phyloP scores from a whole-genome alignment of 805 yeast species.

The Cyberlindnera americana region DNA sequence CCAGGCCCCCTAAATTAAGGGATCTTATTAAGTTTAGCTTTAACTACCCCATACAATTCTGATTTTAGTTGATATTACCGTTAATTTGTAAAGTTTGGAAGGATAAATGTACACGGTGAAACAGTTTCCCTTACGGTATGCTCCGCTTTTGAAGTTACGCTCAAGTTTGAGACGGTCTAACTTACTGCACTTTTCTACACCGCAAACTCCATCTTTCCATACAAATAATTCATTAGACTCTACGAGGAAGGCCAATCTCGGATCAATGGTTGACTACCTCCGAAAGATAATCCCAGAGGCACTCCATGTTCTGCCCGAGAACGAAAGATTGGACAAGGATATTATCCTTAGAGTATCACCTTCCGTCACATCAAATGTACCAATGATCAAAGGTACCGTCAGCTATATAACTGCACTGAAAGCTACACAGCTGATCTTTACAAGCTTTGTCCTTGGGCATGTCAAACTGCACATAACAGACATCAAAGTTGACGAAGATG shows the following conservation, averaged over 20 bases:
- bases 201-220: slow-evolving; percentile 10
- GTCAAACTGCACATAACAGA: slow-evolving; percentile 47
- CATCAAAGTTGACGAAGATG: slow-evolving; percentile 19
- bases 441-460: slow-evolving; percentile 50
- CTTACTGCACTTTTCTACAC: slow-evolving; percentile 1
- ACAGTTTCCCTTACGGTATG: background rate
- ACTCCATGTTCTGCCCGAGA: slow-evolving; percentile 42
- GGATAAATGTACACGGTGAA: background rate
- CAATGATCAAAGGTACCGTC: slow-evolving; percentile 51
- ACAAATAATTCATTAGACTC: slow-evolving; percentile 8
- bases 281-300: slow-evolving; percentile 47
- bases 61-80: too few species aligned
- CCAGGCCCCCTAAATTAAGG: too few species aligned
- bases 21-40: too few species aligned
- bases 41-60: too few species aligned
- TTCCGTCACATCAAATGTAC: slow-evolving; percentile 45
- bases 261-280: slow-evolving; percentile 48
- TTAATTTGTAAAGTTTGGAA: too few species aligned
- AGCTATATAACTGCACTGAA: slow-evolving; percentile 56
- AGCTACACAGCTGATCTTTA: slow-evolving; percentile 50
- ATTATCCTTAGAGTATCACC: slow-evolving; percentile 57
- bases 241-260: slow-evolving; percentile 41
- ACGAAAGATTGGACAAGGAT: slow-evolving; percentile 40
- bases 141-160: too few species aligned
- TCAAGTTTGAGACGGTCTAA: too few species aligned